Percentiles rank a stretch among this genome's conserved stretches.
Evolutionary conservation across 2,329 filamentous ascomycete species (phyloP).

Genomic region (Talaromyces rugulosus): DNA sequence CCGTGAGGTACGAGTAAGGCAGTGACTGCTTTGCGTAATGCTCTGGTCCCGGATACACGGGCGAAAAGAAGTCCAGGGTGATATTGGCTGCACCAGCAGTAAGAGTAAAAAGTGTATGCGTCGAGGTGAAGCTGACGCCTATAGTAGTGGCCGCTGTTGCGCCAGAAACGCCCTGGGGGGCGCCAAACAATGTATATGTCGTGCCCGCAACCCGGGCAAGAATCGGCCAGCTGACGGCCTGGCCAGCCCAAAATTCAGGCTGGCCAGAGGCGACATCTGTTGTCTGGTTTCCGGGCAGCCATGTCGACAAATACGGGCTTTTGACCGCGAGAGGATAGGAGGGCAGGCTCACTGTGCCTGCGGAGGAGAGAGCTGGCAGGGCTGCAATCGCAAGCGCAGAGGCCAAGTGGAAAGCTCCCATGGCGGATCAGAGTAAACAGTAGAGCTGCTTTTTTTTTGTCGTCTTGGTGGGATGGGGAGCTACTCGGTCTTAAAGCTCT

Average conservation of each 20-base stretch:
- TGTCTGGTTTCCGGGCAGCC: slow-evolving; percentile 40
- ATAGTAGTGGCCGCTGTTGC: slow-evolving; percentile 31
- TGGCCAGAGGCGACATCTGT: slow-evolving; percentile 32
- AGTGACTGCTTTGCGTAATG: slow-evolving; percentile 42
- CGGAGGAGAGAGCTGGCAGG: background rate
- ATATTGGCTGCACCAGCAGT: slow-evolving; percentile 32
- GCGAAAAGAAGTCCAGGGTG: slow-evolving; percentile 43
- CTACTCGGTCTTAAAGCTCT: background rate
- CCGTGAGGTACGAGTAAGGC: slow-evolving; percentile 43
- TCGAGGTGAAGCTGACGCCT: slow-evolving; percentile 38
- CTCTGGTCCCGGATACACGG: slow-evolving; percentile 33
- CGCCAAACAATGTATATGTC: slow-evolving; percentile 41
- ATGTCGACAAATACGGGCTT: slow-evolving; percentile 42
- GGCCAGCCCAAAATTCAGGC: slow-evolving; percentile 42
- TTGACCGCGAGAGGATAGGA: slow-evolving; percentile 43
- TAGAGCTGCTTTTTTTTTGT: background rate
- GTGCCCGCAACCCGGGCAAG: slow-evolving; percentile 39
- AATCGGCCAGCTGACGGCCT: slow-evolving; percentile 39
- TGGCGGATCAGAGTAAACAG: background rate
- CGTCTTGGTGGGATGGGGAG: background rate
- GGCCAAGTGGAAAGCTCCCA: background rate
- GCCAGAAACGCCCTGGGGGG: slow-evolving; percentile 22
- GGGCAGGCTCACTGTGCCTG: slow-evolving; percentile 18
- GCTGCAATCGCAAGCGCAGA: background rate
- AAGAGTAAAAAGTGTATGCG: slow-evolving; percentile 39